phyloP scores from a whole-genome alignment of 768 basidiomycete genomes.

The Nevesoporus exiguus region DNA sequence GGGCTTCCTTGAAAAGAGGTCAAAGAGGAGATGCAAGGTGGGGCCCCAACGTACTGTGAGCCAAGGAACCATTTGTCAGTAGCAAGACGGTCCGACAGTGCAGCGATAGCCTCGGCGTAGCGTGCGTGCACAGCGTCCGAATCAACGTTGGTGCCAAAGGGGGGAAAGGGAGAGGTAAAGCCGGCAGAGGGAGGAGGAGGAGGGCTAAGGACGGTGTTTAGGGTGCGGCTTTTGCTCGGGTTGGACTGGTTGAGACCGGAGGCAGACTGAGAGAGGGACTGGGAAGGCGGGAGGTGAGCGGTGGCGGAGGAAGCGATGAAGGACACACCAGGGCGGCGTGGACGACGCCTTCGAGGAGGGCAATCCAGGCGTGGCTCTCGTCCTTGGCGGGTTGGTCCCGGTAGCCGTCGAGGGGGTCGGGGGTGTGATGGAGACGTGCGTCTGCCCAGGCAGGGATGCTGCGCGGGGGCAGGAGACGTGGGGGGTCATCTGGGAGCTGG shows the following conservation, averaged over 20 bases:
- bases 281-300: background rate
- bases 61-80: slow-evolving; percentile 80
- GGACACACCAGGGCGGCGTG: slow-evolving; percentile 69
- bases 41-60: slow-evolving; percentile 59
- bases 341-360: slow-evolving; percentile 71
- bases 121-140: slow-evolving; percentile 47
- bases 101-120: slow-evolving; percentile 68
- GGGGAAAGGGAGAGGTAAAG: slow-evolving; percentile 58
- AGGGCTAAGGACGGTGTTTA: slow-evolving; percentile 54
- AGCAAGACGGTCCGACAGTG: slow-evolving; percentile 72
- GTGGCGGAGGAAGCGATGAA: background rate
- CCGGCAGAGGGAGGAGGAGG: slow-evolving; percentile 73
- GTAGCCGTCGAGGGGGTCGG: slow-evolving; percentile 63
- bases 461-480: slow-evolving; percentile 58
- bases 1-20: slow-evolving; percentile 50
- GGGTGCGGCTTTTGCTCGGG: slow-evolving; percentile 23
- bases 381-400: slow-evolving; percentile 53
- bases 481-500: slow-evolving; percentile 48
- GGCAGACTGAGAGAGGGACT: slow-evolving; percentile 52
- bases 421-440: slow-evolving; percentile 39
- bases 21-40: slow-evolving; percentile 3
- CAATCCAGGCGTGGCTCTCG: slow-evolving; percentile 81
- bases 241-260: slow-evolving; percentile 41
- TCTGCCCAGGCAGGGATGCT: slow-evolving; percentile 77
- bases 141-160: slow-evolving; percentile 56